Evolutionary conservation across 2,329 filamentous ascomycete species (phyloP).

Genomic region (Daldinia sp.): DNA sequence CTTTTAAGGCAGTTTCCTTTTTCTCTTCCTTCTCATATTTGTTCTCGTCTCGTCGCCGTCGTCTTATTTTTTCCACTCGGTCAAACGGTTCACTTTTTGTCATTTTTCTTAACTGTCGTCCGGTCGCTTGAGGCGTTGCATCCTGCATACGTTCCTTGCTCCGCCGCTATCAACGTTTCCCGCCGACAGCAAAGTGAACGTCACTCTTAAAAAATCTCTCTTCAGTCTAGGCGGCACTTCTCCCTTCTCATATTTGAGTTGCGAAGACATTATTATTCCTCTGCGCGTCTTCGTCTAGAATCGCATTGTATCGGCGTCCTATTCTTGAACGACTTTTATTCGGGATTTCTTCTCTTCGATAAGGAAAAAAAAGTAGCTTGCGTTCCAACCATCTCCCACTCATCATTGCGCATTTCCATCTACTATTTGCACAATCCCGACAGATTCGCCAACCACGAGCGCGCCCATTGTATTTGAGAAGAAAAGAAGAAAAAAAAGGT

Average conservation of each 20-base stretch:
- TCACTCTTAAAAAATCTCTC: constrained; percentile 39
- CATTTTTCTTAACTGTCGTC: constrained; percentile 31
- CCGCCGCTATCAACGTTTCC: constrained; percentile 31
- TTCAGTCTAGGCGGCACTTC: constrained; percentile 33
- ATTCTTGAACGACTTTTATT: constrained; percentile 38
- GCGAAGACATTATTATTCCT: constrained; percentile 23
- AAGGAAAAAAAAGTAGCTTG: constrained; percentile 9
- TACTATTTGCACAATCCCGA: constrained; percentile 33
- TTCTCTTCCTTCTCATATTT: constrained; percentile 49
- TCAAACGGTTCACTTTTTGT: constrained; percentile 36
- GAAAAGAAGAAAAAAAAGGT: constrained; percentile 1
- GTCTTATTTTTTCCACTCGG: constrained; percentile 39
- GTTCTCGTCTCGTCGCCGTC: constrained; percentile 44
- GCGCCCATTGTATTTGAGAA: constrained; percentile 28
- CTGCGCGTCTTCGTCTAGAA: constrained; percentile 37
- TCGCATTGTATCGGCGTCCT: constrained; percentile 36
- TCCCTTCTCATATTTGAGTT: constrained; percentile 31
- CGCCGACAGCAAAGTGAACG: constrained; percentile 24
- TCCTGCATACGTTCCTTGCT: constrained; percentile 36
- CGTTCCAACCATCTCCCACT: constrained; percentile 34
- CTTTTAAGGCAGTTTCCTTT: constrained; percentile 54
- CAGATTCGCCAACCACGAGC: constrained; percentile 34
- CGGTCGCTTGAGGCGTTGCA: constrained; percentile 33
- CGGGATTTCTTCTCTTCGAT: constrained; percentile 32
- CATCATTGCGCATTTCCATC: constrained; percentile 33